Evolutionary conservation across 179 eudicot species (phyloP).

Genomic region (Silene noctiflora): DNA sequence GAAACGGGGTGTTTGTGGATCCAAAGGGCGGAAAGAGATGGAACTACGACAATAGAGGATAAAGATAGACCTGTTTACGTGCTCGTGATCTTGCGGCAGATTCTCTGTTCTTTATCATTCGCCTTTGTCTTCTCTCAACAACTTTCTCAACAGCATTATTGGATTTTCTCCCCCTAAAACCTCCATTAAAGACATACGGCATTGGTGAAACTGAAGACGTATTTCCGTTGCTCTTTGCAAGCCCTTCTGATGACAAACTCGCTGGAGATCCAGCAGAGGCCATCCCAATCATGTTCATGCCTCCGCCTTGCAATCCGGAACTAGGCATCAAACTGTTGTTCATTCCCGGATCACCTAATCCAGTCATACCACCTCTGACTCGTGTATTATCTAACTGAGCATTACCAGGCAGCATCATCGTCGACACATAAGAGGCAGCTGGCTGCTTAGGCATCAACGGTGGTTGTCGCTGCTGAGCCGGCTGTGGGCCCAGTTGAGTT

Average conservation of each 20-base stretch:
- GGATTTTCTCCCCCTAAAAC: conserved; percentile 47
- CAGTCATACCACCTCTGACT: conserved; percentile 43
- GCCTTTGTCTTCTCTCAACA: conserved; percentile 76
- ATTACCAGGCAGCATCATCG: conserved; percentile 35
- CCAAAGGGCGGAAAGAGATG: background rate
- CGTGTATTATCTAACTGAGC: conserved; percentile 42
- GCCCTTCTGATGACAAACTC: conserved; percentile 48
- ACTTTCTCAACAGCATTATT: conserved; percentile 60
- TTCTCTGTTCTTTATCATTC: conserved; percentile 92
- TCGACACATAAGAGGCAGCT: conserved; percentile 45
- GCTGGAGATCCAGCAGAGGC: conserved; percentile 49
- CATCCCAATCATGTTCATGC: conserved; percentile 36
- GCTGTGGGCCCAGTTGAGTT: no score
- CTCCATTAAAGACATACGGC: conserved; percentile 49
- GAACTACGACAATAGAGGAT: background rate
- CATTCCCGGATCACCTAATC: conserved; percentile 35
- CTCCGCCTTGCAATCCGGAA: conserved; percentile 47
- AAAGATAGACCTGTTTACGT: conserved; percentile 68
- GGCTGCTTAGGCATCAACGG: conserved; percentile 63
- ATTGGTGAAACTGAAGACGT: conserved; percentile 61
- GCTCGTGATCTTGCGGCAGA: conserved; percentile 95
- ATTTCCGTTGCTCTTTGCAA: conserved; percentile 48
- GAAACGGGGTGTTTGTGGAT: background rate
- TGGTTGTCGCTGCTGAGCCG: conserved; percentile 24
- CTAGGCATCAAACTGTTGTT: conserved; percentile 40